phyloP scores from a whole-genome alignment of 1,284 basidiomycete species.

The Ustilago sp. region DNA sequence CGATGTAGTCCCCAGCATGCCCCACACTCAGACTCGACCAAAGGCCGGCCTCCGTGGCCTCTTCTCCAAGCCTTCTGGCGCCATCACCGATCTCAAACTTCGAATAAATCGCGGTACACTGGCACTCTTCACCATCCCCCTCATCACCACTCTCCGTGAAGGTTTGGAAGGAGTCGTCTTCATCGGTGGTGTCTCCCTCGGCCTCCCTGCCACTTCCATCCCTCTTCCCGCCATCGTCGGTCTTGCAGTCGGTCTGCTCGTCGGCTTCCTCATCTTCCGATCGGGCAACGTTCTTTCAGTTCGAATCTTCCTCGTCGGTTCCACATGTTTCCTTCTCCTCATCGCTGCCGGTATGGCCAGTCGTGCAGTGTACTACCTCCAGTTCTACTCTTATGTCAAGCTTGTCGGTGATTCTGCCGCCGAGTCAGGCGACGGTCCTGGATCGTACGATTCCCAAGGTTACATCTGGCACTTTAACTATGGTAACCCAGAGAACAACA shows the following conservation, averaged over 20 bases:
- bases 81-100: constrained; percentile 40
- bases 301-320: constrained; percentile 60
- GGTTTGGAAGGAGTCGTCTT: constrained; percentile 67
- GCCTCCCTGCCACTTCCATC: constrained; percentile 63
- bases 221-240: constrained; percentile 67
- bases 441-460: constrained; percentile 55
- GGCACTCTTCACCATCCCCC: constrained; percentile 64
- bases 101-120: constrained; percentile 45
- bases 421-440: constrained; percentile 60
- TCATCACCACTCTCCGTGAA: constrained; percentile 67
- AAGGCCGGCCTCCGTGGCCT: constrained; percentile 24
- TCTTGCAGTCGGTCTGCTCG: constrained; percentile 48
- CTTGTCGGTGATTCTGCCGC: constrained; percentile 63
- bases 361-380: constrained; percentile 61
- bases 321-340: constrained; percentile 62
- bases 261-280: constrained; percentile 62
- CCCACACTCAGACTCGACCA: not conserved
- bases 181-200: constrained; percentile 67
- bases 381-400: constrained; percentile 62
- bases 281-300: constrained; percentile 54
- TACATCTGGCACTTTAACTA: constrained; percentile 76
- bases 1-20: constrained; percentile 31
- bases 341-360: constrained; percentile 66
- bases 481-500: constrained; percentile 76
- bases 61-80: constrained; percentile 23